Percentiles rank a stretch among this genome's conserved stretches.
phyloP scores from a whole-genome alignment of 768 basidiomycete species.

The Lepiota venenata region DNA sequence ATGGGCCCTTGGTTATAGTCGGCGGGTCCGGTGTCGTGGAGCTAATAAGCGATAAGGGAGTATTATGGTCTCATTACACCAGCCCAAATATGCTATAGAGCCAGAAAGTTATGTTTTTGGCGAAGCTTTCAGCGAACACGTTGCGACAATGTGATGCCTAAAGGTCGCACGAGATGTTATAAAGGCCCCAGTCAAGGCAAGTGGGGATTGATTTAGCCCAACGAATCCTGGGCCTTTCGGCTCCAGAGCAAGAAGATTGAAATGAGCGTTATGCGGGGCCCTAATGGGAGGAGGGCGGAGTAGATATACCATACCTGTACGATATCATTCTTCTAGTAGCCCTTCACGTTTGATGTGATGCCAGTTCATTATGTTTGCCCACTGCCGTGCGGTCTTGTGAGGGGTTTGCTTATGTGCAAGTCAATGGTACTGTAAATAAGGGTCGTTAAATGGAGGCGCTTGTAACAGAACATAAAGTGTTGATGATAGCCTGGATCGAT shows the following conservation, averaged over 20 bases:
- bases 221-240: neutral
- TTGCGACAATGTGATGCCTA: neutral
- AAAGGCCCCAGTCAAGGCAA: neutral
- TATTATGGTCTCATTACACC: constrained; percentile 10
- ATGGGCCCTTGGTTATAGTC: neutral
- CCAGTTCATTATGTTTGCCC: constrained; percentile 17
- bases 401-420: constrained; percentile 5
- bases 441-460: neutral
- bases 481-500: neutral
- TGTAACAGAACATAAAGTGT: neutral
- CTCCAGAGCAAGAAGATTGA: neutral
- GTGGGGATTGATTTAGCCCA: neutral
- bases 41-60: constrained; percentile 10
- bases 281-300: neutral
- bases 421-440: neutral
- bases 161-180: neutral
- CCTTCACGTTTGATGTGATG: neutral
- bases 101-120: constrained; percentile 6
- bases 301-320: neutral
- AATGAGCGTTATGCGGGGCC: neutral
- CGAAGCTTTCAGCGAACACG: constrained; percentile 6
- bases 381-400: constrained; percentile 15
- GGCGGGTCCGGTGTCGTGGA: constrained; percentile 3
- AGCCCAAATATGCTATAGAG: constrained; percentile 2
- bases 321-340: neutral